Percentiles rank a stretch among this genome's conserved stretches.
Evolutionary conservation across 257 asterid species (phyloP).

Genomic region (Solanum appendiculatum): DNA sequence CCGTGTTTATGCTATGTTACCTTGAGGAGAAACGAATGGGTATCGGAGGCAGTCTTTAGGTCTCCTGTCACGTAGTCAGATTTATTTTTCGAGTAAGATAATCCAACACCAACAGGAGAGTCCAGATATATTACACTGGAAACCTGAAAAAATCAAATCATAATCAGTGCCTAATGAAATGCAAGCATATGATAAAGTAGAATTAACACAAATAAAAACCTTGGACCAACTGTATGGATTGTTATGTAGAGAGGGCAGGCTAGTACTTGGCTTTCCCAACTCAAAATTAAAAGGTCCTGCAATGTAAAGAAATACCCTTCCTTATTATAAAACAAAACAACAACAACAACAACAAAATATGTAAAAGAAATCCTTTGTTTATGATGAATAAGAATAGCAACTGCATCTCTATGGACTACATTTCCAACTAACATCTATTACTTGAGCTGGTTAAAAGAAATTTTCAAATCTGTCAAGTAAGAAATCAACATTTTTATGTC

Average conservation of each 20-base stretch:
- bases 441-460: neutral
- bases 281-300: slow-evolving; percentile 93
- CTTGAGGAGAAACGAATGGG: slow-evolving; percentile 82
- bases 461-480: neutral
- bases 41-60: slow-evolving; percentile 68
- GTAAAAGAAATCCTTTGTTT: neutral
- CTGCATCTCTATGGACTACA: neutral
- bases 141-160: slow-evolving; percentile 33
- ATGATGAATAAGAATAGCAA: neutral
- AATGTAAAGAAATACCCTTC: neutral
- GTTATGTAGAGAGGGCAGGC: slow-evolving; percentile 72
- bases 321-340: neutral
- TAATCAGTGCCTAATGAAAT: neutral
- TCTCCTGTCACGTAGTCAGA: slow-evolving; percentile 80
- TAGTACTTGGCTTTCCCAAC: slow-evolving; percentile 36
- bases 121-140: slow-evolving; percentile 73
- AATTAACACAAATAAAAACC: slow-evolving; percentile 36
- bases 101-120: slow-evolving; percentile 95
- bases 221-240: slow-evolving; percentile 95
- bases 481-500: neutral
- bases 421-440: neutral
- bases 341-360: neutral
- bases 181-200: neutral
- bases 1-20: slow-evolving; percentile 10
- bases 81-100: slow-evolving; percentile 55